Base-by-base conservation (phyloP, 192 early-diverging fungal genomes). In the Coemansia sp. region DNA sequence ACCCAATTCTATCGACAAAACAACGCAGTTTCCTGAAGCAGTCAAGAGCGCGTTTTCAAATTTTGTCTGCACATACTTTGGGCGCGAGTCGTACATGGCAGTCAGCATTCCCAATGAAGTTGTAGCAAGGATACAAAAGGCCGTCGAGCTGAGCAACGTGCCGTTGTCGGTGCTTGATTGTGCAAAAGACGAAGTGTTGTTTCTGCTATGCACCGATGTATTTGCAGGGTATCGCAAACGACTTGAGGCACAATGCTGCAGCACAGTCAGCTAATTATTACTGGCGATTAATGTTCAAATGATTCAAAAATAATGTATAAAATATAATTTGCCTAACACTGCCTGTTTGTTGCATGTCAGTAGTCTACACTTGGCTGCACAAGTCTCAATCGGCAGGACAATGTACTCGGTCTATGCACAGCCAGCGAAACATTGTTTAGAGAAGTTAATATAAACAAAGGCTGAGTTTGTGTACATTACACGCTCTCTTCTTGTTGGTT, bases 401-500 rank as follows among this genome's bases (percentile, higher is more conserved):
- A 93, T 58, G 2, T 85, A 80, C 66, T 84, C 72, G 4, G 74
- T 80, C 78, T 77, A 61, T 85, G 82, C 8, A 82, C 62, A 1
- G 65, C 62, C 3, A 77, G 75, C 4, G 59, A 59, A 29, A 73
- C 69, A 10, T 65, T 69, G 19, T 75, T 71, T 4, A 86, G 73
- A 35, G 83, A 76, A 32, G 75, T 76, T 74, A 82, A 97, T 93
- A 12, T 95, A 94, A 16, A 96, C 88, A 93, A 93, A 96, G 38
- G 94, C 62, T 62, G 84, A 87, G 66, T 81, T 81, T 93, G 96
- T 95, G 77, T 4, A 94, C 96, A 65, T 85, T 86, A n/a, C 86
- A 75, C 5, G 86, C 96, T 2, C 93, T 93, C 62, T 90, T 56
- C 3, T 96, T 85, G 14, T 86, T 85, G 22, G 81, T 68, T 3